Conservation (phyloP, 2,329 filamentous ascomycete genomes). For the Talaromyces sp. region DNA sequence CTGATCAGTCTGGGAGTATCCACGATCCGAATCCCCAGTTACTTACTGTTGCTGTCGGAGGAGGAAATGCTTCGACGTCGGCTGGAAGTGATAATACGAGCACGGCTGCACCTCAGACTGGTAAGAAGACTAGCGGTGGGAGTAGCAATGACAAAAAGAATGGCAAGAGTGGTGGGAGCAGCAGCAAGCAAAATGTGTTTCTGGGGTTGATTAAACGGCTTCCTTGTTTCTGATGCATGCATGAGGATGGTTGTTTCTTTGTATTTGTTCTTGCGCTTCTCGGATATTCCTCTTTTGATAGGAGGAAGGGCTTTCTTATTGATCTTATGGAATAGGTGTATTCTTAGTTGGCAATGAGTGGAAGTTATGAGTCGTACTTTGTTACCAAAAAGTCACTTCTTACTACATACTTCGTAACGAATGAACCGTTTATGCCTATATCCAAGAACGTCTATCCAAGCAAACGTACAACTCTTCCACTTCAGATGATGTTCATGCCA, state of each 20-base stretch:
- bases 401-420: background rate
- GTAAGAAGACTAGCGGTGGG: background rate
- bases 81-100: background rate
- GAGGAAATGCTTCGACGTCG: constrained; percentile 27
- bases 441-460: background rate
- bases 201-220: constrained; percentile 10
- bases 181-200: constrained; percentile 10
- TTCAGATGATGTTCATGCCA: constrained; percentile 16
- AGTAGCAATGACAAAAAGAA: background rate
- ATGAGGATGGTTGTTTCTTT: background rate
- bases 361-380: background rate
- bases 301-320: background rate
- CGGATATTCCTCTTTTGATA: background rate
- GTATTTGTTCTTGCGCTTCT: background rate
- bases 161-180: background rate
- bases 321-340: background rate
- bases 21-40: constrained; percentile 56
- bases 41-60: constrained; percentile 59
- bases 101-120: background rate
- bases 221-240: constrained; percentile 13
- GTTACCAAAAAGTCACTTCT: too few relatives aligned
- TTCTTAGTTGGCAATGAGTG: background rate
- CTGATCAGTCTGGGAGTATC: constrained; percentile 63
- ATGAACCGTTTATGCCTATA: background rate
- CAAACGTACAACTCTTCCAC: background rate